These are phyloP conservation scores for Lunularia cruciata DNA, from an alignment of 225 moss, liverwort and hornwort species.

Conservation along the genomic window DNA sequence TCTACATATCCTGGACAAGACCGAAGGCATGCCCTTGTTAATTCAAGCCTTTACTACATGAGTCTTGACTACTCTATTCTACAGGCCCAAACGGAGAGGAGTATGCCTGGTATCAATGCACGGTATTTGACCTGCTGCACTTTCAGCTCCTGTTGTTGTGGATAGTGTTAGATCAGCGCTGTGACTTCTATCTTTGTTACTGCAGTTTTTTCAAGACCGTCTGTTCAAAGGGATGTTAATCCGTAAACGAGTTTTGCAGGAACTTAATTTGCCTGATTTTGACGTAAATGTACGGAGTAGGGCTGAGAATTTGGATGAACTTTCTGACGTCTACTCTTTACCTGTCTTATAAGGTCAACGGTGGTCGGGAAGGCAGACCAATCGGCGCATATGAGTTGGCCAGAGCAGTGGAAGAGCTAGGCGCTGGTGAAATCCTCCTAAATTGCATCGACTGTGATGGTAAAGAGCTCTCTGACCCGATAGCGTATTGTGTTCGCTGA, in stretches of 20 bases:
- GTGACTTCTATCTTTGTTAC: no score
- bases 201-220: no score
- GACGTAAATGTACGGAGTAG: neutral
- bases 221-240: no score
- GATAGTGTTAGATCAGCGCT: no score
- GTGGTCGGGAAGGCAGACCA: conserved; percentile 82
- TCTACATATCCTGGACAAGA: no score
- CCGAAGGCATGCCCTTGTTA: neutral
- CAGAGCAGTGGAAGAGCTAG: conserved; percentile 83
- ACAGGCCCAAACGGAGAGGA: conserved; percentile 89
- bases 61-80: neutral
- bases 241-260: no score
- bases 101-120: conserved; percentile 97
- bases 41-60: neutral
- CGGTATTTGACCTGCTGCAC: conserved; percentile 41
- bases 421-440: conserved; percentile 93
- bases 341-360: conserved; percentile 60
- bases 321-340: neutral
- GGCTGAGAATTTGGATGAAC: neutral
- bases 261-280: neutral
- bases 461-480: conserved; percentile 22
- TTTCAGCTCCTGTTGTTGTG: neutral
- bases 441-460: conserved; percentile 98
- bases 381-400: conserved; percentile 96
- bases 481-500: no score